Evolutionary conservation across 257 asterid species (phyloP).

Genomic region (Echites panduratus): DNA sequence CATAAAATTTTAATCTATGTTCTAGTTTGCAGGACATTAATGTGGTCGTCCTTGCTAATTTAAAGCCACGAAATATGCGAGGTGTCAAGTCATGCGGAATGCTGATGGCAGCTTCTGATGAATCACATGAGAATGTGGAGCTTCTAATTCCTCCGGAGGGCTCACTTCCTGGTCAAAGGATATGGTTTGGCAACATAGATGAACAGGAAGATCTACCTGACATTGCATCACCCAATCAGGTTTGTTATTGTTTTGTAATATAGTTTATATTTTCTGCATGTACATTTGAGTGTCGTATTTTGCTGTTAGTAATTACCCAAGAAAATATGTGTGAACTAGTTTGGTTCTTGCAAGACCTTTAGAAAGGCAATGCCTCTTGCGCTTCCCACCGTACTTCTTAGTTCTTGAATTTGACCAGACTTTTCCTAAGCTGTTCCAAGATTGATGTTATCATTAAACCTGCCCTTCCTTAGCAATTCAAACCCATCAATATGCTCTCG

Average conservation of each 20-base stretch:
- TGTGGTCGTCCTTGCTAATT: constrained; percentile 85
- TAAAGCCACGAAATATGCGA: constrained; percentile 97
- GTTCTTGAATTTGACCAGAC: neutral
- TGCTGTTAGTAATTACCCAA: neutral
- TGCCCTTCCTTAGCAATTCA: neutral
- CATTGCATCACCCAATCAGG: constrained; percentile 91
- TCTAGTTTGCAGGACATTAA: constrained; percentile 49
- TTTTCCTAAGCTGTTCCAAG: neutral
- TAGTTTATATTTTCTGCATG: neutral
- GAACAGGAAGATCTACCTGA: constrained; percentile 70
- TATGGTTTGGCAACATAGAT: constrained; percentile 82
- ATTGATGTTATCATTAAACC: neutral
- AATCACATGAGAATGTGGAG: constrained; percentile 78
- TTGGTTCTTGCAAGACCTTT: neutral
- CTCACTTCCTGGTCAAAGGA: constrained; percentile 81
- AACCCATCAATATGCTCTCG: neutral
- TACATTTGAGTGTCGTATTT: neutral
- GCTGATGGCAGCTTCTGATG: constrained; percentile 98
- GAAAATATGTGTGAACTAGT: neutral
- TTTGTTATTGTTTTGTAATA: constrained; percentile 17
- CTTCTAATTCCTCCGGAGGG: constrained; percentile 80
- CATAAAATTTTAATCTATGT: neutral
- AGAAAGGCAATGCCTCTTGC: neutral
- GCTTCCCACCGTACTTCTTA: neutral
- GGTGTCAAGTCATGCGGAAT: constrained; percentile 86